Conservation (phyloP, 1,284 basidiomycete genomes). For the Boletus semigastroideus region DNA sequence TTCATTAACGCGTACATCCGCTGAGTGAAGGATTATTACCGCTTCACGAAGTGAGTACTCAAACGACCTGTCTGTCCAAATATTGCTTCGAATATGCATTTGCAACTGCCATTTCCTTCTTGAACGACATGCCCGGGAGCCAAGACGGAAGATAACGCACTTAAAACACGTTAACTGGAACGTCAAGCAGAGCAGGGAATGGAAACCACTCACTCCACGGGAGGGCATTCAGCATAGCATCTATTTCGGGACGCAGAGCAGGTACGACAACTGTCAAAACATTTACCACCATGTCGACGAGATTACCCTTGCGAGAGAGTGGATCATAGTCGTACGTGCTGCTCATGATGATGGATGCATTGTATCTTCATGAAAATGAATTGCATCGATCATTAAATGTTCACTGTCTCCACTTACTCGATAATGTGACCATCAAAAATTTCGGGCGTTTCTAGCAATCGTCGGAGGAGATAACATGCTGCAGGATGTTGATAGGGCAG, state of each 20-base stretch:
- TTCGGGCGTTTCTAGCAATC: slow-evolving; percentile 28
- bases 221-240: neutral
- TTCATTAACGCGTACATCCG: neutral
- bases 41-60: neutral
- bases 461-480: slow-evolving; percentile 9
- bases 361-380: neutral
- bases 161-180: neutral
- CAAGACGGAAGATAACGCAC: neutral
- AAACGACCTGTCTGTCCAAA: neutral
- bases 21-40: neutral
- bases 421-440: slow-evolving; percentile 9
- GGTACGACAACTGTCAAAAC: neutral
- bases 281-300: neutral
- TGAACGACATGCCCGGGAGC: neutral
- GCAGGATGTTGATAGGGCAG: slow-evolving; percentile 16
- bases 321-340: neutral
- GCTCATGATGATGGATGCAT: neutral
- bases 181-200: neutral
- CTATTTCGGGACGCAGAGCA: neutral
- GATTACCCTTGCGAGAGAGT: neutral
- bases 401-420: neutral
- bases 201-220: neutral
- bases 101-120: neutral
- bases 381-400: neutral
- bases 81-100: neutral